Conservation (phyloP, 2,329 filamentous ascomycete species). For the Elsinoe arachidis region DNA sequence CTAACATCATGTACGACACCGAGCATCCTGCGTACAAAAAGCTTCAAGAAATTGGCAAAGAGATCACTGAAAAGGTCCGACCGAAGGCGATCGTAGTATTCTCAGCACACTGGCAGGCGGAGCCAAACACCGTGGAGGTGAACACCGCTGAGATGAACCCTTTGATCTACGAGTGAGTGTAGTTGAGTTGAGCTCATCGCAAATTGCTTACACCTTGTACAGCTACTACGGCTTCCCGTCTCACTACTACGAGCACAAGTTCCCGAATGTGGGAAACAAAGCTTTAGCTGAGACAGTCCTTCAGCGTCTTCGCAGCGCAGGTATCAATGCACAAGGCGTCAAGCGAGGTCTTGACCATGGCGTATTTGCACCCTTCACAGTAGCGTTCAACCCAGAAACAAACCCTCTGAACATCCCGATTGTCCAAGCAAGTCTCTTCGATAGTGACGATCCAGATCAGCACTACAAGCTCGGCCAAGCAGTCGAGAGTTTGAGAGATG, state of each 20-base stretch:
- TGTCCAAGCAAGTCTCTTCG: conserved; percentile 64
- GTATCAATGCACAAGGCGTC: conserved; percentile 52
- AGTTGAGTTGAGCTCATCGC: neutral
- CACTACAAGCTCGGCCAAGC: conserved; percentile 62
- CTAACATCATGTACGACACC: conserved; percentile 59
- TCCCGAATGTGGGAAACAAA: conserved; percentile 54
- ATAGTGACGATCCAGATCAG: conserved; percentile 53
- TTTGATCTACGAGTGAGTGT: conserved; percentile 55
- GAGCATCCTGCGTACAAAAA: conserved; percentile 58
- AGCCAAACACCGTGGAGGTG: conserved; percentile 49
- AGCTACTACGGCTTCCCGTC: conserved; percentile 64
- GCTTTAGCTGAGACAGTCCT: conserved; percentile 53
- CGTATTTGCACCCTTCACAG: conserved; percentile 63
- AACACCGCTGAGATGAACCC: conserved; percentile 57
- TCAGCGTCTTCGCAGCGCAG: conserved; percentile 44
- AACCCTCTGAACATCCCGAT: conserved; percentile 46
- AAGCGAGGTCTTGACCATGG: conserved; percentile 65
- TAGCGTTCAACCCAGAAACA: conserved; percentile 35
- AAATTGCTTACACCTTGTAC: neutral
- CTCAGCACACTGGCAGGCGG: conserved; percentile 67
- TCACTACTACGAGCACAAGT: conserved; percentile 60
- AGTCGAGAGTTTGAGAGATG: conserved; percentile 55
- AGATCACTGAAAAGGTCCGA: conserved; percentile 62
- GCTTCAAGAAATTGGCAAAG: conserved; percentile 56
- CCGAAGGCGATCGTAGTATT: conserved; percentile 67